These are phyloP conservation scores for Fusarium nygamai DNA, from an alignment of 2,329 filamentous ascomycete species.

Conservation along the genomic window DNA sequence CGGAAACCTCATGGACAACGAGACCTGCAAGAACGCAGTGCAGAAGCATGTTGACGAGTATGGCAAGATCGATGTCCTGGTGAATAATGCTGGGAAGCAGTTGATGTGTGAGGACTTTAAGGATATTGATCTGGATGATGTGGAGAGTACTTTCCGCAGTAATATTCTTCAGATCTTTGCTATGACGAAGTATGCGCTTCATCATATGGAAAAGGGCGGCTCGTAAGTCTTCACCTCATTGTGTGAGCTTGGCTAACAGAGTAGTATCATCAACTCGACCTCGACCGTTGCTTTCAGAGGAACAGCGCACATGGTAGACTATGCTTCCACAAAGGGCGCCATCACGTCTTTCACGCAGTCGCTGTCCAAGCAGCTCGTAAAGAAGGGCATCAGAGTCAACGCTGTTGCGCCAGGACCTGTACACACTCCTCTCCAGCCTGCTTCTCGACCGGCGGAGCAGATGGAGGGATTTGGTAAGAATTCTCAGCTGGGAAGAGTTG, in stretches of 20 bases:
- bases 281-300: constrained; percentile 66
- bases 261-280: constrained; percentile 65
- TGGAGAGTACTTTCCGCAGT: constrained; percentile 65
- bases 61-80: constrained; percentile 59
- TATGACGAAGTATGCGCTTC: constrained; percentile 66
- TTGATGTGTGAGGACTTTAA: constrained; percentile 61
- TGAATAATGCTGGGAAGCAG: constrained; percentile 70
- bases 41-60: constrained; percentile 62
- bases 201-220: constrained; percentile 62
- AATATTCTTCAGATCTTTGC: constrained; percentile 69
- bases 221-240: constrained; percentile 47
- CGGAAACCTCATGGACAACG: constrained; percentile 59
- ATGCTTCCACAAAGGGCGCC: constrained; percentile 66
- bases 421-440: constrained; percentile 56
- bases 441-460: constrained; percentile 54
- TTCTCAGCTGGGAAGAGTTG: constrained; percentile 50
- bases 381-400: constrained; percentile 67
- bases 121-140: constrained; percentile 63
- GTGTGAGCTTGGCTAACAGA: background rate
- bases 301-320: constrained; percentile 61
- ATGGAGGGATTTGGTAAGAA: constrained; percentile 56
- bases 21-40: constrained; percentile 61
- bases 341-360: constrained; percentile 65
- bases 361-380: constrained; percentile 61
- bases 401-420: constrained; percentile 56